Percentiles rank a stretch among this genome's conserved stretches.
Conservation (phyloP, 75 land plant genomes). For the Selaginella moellendorffii region DNA sequence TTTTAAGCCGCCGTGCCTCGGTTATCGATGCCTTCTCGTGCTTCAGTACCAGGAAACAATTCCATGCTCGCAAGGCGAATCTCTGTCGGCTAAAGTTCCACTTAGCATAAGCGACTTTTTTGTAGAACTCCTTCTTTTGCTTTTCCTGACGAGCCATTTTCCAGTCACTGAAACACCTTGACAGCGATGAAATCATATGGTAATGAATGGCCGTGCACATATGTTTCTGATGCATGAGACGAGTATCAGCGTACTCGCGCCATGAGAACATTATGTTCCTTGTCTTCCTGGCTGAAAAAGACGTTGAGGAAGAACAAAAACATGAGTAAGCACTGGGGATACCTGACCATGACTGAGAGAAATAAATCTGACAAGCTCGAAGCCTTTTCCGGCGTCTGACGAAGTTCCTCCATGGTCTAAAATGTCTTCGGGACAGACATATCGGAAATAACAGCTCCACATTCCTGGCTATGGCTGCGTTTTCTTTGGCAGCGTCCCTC, state of each 20-base stretch:
- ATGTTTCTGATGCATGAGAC: background rate
- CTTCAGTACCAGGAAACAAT: background rate
- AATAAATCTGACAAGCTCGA: background rate
- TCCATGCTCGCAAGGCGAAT: background rate
- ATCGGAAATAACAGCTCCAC: background rate
- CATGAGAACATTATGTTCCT: background rate
- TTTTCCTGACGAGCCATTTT: background rate
- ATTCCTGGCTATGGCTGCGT: background rate
- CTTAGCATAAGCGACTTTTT: background rate
- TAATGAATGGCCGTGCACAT: background rate
- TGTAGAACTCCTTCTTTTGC: background rate
- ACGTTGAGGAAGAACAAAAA: background rate
- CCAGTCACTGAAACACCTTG: background rate
- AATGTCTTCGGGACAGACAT: background rate
- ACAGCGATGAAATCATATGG: background rate
- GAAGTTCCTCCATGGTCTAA: background rate
- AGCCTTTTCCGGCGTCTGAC: background rate
- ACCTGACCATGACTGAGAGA: background rate
- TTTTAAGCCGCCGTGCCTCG: background rate
- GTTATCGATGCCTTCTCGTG: background rate
- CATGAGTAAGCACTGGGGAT: background rate
- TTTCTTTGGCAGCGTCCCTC: background rate
- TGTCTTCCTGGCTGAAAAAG: background rate
- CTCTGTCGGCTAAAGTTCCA: background rate
- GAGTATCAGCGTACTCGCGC: background rate